Percentiles rank a stretch among this genome's conserved stretches.
phyloP scores from a whole-genome alignment of 192 early-diverging fungal genomes.

The Podila verticillata region DNA sequence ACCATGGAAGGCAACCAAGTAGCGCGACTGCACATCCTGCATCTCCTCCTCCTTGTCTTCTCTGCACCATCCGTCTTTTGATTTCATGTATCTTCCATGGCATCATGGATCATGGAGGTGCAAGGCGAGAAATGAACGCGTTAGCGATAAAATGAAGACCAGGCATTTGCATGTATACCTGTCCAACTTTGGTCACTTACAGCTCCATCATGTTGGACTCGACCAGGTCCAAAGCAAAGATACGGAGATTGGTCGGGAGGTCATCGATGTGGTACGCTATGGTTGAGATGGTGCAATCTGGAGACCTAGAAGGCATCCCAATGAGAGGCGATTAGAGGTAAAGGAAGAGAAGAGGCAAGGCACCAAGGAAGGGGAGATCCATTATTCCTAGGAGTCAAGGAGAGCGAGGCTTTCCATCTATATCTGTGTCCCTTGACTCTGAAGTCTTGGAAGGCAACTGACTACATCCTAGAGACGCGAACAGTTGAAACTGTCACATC shows the following conservation, averaged over 20 bases:
- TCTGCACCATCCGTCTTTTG: conserved; percentile 74
- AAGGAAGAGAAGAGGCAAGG: neutral
- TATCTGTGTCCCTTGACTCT: too few species aligned
- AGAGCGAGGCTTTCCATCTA: too few species aligned
- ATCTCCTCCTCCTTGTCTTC: conserved; percentile 66
- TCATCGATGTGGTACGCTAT: conserved; percentile 51
- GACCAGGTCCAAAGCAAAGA: conserved; percentile 65
- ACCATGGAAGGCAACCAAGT: conserved; percentile 59
- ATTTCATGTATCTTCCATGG: conserved; percentile 61
- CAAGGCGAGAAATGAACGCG: neutral
- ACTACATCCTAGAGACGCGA: too few species aligned
- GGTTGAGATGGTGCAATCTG: conserved; percentile 17
- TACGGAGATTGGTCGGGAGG: conserved; percentile 42
- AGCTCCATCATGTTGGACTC: conserved; percentile 69
- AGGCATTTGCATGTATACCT: neutral
- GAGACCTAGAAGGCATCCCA: neutral
- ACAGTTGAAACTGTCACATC: too few species aligned
- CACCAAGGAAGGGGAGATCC: neutral
- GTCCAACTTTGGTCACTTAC: conserved; percentile 44
- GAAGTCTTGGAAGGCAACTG: too few species aligned
- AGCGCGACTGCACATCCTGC: conserved; percentile 61
- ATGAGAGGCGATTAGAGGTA: neutral
- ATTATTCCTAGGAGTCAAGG: too few species aligned
- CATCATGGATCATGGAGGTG: neutral
- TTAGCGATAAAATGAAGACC: neutral